A percentile compares a stretch with the other conserved stretches of the same genome.
Evolutionary conservation across 2,329 filamentous ascomycete genomes (phyloP).

Genomic region (Dactylellina drechsleri): DNA sequence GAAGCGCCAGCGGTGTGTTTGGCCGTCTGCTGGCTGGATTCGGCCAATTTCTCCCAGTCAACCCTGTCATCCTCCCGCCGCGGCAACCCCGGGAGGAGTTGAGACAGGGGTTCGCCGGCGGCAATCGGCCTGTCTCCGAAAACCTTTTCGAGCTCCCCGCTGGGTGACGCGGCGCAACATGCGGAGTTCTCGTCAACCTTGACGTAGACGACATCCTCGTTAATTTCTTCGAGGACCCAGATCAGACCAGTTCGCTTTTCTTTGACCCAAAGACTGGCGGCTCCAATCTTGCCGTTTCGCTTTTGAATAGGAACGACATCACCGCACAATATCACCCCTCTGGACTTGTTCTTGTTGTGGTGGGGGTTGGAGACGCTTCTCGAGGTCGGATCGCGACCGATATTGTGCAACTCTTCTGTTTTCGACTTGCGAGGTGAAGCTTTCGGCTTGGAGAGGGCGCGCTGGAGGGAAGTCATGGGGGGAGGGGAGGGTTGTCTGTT

Average conservation of each 20-base stretch:
- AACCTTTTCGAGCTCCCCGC: conserved; percentile 54
- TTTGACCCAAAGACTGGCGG: conserved; percentile 97
- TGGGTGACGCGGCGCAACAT: conserved; percentile 14
- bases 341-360: conserved; percentile 78
- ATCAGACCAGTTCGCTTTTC: conserved; percentile 93
- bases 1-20: conserved; percentile 79
- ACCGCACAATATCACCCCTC: conserved; percentile 90
- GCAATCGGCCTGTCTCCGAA: conserved; percentile 68
- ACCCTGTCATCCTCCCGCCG: conserved; percentile 73
- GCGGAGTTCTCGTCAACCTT: conserved; percentile 48
- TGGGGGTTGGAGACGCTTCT: conserved; percentile 62
- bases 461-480: conserved; percentile 42
- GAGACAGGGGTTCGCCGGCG: conserved; percentile 74
- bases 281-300: conserved; percentile 87
- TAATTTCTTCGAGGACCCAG: conserved; percentile 97
- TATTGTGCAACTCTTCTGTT: conserved; percentile 43
- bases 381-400: conserved; percentile 41
- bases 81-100: conserved; percentile 83
- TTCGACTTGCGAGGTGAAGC: conserved; percentile 26
- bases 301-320: conserved; percentile 99
- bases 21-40: conserved; percentile 83
- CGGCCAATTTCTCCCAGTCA: conserved; percentile 79
- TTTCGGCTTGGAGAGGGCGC: conserved; percentile 44
- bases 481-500: conserved; percentile 38
- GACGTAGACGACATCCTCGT: conserved; percentile 86